Evolutionary conservation across 305 asterid genomes (phyloP).

Genomic region (Petunia hybrid): DNA sequence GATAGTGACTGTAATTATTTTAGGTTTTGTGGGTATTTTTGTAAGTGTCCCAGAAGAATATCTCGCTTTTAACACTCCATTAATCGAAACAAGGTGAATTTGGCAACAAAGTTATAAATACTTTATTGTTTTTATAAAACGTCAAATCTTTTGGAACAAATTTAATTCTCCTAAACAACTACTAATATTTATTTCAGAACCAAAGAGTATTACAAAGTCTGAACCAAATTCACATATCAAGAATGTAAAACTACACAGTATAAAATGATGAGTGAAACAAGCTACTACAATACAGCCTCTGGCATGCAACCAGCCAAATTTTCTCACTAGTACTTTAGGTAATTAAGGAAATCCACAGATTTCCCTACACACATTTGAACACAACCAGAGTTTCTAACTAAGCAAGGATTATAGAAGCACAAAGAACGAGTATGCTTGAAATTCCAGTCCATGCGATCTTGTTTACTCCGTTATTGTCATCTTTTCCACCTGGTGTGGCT

Average conservation of each 20-base stretch:
- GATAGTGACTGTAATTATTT: too few species aligned
- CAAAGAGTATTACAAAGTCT: not conserved
- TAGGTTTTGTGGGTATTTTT: too few species aligned
- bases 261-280: not conserved
- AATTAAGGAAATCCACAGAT: not conserved
- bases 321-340: not conserved
- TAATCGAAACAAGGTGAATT: too few species aligned
- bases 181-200: not conserved
- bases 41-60: too few species aligned
- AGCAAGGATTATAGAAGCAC: constrained; percentile 36
- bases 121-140: too few species aligned
- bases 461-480: constrained; percentile 34
- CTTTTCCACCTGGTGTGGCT: constrained; percentile 39
- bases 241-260: constrained; percentile 6
- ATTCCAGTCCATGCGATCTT: constrained; percentile 39
- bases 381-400: not conserved
- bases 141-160: not conserved
- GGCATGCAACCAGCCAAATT: not conserved
- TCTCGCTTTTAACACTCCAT: too few species aligned
- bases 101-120: too few species aligned
- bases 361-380: not conserved
- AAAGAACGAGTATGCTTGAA: constrained; percentile 36
- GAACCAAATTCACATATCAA: constrained; percentile 9
- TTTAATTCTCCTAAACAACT: not conserved
- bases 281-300: not conserved